These are phyloP conservation scores for Heliamphora exappendiculata DNA, from an alignment of 148 eudicot species.

Conservation along the genomic window DNA sequence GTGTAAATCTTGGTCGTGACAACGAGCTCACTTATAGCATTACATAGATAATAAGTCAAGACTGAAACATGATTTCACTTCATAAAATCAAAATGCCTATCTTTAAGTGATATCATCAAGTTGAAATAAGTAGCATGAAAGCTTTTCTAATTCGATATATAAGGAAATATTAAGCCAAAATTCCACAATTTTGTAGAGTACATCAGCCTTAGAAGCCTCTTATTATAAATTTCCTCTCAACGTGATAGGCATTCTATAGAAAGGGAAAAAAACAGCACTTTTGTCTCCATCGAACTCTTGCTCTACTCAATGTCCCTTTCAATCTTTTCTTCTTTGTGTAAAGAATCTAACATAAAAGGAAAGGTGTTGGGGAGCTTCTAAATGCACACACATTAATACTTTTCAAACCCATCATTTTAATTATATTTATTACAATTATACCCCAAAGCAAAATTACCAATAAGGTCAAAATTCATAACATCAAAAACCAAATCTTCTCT, in stretches of 20 bases:
- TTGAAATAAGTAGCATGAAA: background rate
- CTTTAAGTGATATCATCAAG: background rate
- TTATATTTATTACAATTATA: no score
- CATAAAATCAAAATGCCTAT: background rate
- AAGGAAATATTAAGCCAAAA: background rate
- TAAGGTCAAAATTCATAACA: no score
- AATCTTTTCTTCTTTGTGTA: background rate
- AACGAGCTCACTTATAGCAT: slow-evolving; percentile 4
- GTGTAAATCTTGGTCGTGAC: no score
- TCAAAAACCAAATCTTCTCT: no score
- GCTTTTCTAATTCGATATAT: background rate
- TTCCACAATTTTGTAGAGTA: background rate
- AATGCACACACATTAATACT: no score
- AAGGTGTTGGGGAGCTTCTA: background rate
- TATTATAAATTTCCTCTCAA: background rate
- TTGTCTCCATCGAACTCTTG: background rate
- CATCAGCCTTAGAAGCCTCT: background rate
- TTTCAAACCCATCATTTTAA: no score
- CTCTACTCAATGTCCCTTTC: background rate
- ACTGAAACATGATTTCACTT: background rate
- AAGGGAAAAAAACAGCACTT: background rate
- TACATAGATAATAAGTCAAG: background rate
- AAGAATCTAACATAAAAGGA: background rate
- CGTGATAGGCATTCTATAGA: background rate
- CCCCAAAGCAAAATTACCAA: no score